Percentiles rank a stretch among this genome's conserved stretches.
phyloP scores from a whole-genome alignment of 441 rosid genomes.

The Pelargonium citronellum region DNA sequence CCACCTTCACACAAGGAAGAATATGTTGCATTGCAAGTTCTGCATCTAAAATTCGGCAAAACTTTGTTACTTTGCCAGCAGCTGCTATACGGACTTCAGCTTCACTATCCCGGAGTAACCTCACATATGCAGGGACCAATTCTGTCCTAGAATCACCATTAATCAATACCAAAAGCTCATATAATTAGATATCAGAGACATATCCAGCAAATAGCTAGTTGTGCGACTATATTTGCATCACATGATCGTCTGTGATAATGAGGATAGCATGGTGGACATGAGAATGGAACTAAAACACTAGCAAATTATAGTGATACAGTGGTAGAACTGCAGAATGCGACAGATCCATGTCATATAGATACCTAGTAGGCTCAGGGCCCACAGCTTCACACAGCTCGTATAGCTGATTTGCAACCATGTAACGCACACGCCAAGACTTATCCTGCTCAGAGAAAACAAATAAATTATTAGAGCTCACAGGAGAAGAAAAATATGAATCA shows the following conservation, averaged over 20 bases:
- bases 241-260: not conserved
- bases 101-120: slow-evolving; percentile 86
- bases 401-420: slow-evolving; percentile 95
- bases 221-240: not conserved
- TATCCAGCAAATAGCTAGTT: not conserved
- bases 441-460: slow-evolving; percentile 44
- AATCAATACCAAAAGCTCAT: not conserved
- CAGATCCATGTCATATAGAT: slow-evolving; percentile 12
- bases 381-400: slow-evolving; percentile 94
- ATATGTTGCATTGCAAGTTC: slow-evolving; percentile 75
- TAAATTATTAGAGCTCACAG: not conserved
- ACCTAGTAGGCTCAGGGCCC: slow-evolving; percentile 93
- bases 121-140: slow-evolving; percentile 88
- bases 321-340: not conserved
- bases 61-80: slow-evolving; percentile 86
- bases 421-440: slow-evolving; percentile 98
- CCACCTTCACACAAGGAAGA: slow-evolving; percentile 87
- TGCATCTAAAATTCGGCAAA: slow-evolving; percentile 75
- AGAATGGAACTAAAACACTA: no score
- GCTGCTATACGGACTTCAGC: slow-evolving; percentile 99
- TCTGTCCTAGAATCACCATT: slow-evolving; percentile 43
- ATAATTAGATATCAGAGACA: not conserved
- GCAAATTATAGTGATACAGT: not conserved
- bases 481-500: not conserved
- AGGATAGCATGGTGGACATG: not conserved